Evolutionary conservation across 805 yeast species (phyloP), one percentile per base, ranked within the genome.

Genomic region (Cyberlindnera suaveolens): DNA sequence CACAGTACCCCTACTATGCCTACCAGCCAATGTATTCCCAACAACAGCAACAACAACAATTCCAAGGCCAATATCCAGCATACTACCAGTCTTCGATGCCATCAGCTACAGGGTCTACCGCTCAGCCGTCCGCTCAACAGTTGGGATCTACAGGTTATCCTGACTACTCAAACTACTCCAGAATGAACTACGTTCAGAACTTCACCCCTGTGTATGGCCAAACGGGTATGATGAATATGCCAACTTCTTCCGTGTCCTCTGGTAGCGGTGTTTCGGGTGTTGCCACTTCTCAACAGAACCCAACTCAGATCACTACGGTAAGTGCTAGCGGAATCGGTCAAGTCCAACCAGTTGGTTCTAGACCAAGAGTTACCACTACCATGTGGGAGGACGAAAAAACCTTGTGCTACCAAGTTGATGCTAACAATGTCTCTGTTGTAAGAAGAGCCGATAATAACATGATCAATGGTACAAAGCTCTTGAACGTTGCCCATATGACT

Each of bases 371-470:
- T 41, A 82, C 89, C 41, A 84, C 93, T 18, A 85, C 93, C n/a
- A 76, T 82, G 75, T 85, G 95, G 95, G 93, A 85, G 58, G 95
- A 85, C 59, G 95, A 85, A 57, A 81, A 82, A 52, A 85, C 95
- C 1, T 63, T 85, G 41, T 85, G 93, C 59, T 85, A 85, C 66
- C 93, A 85, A 63, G 91, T 85, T 27, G 93, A 85, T 56, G 90
- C 88, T 45, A 78, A 82, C 49, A 85, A 86, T 44, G 84, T 85
- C 36, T 73, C 83, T 15, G 95, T 85, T 17, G 89, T 85, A 26
- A 73, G 95, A 52, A 74, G 95, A 57, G 93, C 88, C 27, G 93
- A 85, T 63, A 82, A 83, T 60, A 81, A 85, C 63, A 82, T 84
- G 85, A 80, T 85, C 62, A 85, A 85, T 58, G 95, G 95, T 39